Evolutionary conservation across 176 grass and related monocot genomes (phyloP), one percentile per base, ranked within the genome.

Genomic region (Carex myosuroides): DNA sequence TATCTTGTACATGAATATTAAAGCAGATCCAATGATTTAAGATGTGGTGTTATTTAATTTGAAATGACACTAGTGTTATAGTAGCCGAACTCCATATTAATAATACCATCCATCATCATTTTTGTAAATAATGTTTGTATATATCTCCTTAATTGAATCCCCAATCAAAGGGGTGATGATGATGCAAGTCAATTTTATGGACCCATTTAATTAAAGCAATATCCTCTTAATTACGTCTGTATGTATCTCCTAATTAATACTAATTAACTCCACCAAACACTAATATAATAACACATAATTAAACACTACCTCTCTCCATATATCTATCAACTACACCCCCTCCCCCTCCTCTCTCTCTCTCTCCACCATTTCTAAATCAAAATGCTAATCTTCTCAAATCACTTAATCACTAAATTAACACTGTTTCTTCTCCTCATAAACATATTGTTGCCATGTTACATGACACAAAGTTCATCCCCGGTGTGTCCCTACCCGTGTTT

Each of bases 401-500:
- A 66, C 1, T 46, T 6, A n/a, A 70, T 29, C 13, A 62, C 41
- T 32, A 81, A 71, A 68, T 53, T 6, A 17, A 3, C 17, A 17
- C 73, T 85, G 2, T 0, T 85, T 3, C 18, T 85, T 37, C 32
- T 80, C 16, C 53, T 85, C 35, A 21, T 88, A n/a, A 67, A 20
- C 17, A 50, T 9, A 57, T 17, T 74, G 17, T 29, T 24, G 8
- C 8, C 46, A 4, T 59, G 55, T 11, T 33, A 54, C 21, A 30
- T 44, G n/a, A 24, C 87, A 16, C 79, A 87, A 68, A 39, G 20
- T 59, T 64, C 85, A 20, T n/a, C 77, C 9, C 65, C 79, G 1
- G 86, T 21, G 6, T 88, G 87, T 61, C 64, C 87, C 8, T 88
- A 85, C 62, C 87, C 87, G 5, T 85, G 87, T 48, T 42, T 85